phyloP scores from a whole-genome alignment of 2,329 filamentous ascomycete genomes.

The Pestalotiopsis sp. region DNA sequence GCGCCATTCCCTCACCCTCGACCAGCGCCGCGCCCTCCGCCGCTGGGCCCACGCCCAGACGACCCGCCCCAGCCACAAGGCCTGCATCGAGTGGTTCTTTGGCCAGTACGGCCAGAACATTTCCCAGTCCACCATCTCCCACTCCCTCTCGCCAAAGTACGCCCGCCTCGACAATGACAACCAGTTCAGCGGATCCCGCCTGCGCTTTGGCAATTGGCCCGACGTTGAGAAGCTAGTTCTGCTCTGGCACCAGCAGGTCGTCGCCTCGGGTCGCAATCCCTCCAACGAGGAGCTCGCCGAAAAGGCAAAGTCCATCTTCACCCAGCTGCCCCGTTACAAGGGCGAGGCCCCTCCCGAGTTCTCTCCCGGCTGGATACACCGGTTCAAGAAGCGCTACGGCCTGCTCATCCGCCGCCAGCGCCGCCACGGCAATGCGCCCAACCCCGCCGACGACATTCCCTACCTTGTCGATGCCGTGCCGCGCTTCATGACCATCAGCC shows the following conservation, averaged over 20 bases:
- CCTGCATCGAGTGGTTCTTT: conserved; percentile 67
- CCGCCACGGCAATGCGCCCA: conserved; percentile 50
- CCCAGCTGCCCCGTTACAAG: conserved; percentile 61
- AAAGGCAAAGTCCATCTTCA: conserved; percentile 63
- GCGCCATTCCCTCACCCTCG: conserved; percentile 63
- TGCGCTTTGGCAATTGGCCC: conserved; percentile 67
- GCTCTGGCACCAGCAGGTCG: conserved; percentile 58
- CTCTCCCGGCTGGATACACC: conserved; percentile 66
- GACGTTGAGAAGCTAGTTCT: conserved; percentile 82
- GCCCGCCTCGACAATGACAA: conserved; percentile 63
- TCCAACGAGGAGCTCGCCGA: conserved; percentile 66
- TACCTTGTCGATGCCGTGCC: conserved; percentile 65
- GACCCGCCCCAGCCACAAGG: conserved; percentile 61
- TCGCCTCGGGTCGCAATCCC: conserved; percentile 56
- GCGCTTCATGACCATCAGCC: conserved; percentile 58
- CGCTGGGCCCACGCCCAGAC: conserved; percentile 62
- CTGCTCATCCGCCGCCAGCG: conserved; percentile 60
- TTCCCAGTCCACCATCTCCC: conserved; percentile 65
- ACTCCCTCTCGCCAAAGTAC: conserved; percentile 65
- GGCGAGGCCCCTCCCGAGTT: conserved; percentile 64
- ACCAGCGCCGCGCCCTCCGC: conserved; percentile 63
- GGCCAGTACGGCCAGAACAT: conserved; percentile 61
- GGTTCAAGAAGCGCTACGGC: conserved; percentile 66
- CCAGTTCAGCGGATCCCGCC: conserved; percentile 63
- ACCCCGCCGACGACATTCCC: conserved; percentile 57